Evolutionary conservation across 2,329 filamentous ascomycete genomes (phyloP).

Genomic region (Phaeosphaeria sp.): DNA sequence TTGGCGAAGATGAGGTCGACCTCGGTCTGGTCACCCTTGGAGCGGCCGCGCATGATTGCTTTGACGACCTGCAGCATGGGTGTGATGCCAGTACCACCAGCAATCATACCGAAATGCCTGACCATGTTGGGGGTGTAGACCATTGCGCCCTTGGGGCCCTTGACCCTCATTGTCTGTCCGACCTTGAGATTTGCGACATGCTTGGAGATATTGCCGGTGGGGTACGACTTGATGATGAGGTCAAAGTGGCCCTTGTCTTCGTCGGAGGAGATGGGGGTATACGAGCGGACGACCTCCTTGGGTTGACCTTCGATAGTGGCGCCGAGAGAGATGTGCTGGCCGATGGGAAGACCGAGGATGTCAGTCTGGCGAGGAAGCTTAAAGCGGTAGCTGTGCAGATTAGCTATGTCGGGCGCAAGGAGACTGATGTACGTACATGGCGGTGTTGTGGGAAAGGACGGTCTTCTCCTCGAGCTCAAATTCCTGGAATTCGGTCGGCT

Average conservation of each 20-base stretch:
- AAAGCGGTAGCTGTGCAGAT: constrained; percentile 79
- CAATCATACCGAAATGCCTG: constrained; percentile 95
- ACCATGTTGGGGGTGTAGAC: constrained; percentile 98
- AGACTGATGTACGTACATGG: constrained; percentile 69
- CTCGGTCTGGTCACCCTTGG: constrained; percentile 80
- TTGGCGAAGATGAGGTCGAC: constrained; percentile 95
- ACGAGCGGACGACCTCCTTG: constrained; percentile 51
- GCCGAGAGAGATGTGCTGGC: constrained; percentile 97
- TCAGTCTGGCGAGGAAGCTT: constrained; percentile 76
- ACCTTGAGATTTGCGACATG: constrained; percentile 83
- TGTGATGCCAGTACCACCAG: too few relatives aligned
- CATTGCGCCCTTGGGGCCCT: constrained; percentile 96
- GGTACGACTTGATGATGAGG: constrained; percentile 97
- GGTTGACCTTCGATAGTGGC: constrained; percentile 57
- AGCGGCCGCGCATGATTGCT: constrained; percentile 82
- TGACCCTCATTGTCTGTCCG: constrained; percentile 82
- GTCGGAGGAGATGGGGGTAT: constrained; percentile 52
- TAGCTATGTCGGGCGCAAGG: constrained; percentile 4
- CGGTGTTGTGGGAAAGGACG: constrained; percentile 95
- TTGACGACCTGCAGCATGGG: constrained; percentile 97
- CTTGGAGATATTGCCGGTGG: constrained; percentile 96
- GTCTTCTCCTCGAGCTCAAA: constrained; percentile 96
- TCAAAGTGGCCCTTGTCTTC: constrained; percentile 82
- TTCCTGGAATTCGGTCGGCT: constrained; percentile 86
- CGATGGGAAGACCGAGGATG: constrained; percentile 95